phyloP scores from a whole-genome alignment of 1,284 basidiomycete species.

The Ganoderma leucocontextum region DNA sequence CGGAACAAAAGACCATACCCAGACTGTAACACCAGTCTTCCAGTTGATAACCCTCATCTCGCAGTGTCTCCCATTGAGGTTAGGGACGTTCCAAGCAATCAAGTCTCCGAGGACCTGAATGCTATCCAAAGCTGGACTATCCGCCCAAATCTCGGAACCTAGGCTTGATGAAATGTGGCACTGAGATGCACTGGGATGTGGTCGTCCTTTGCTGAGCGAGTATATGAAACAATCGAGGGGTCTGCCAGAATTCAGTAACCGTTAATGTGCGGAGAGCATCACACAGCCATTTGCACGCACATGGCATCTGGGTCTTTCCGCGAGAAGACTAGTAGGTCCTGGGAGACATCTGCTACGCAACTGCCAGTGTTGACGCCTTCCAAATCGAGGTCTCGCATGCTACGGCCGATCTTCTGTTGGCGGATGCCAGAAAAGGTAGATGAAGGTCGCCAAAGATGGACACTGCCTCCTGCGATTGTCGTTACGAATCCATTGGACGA shows the following conservation, averaged over 20 bases:
- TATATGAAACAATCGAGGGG: not conserved
- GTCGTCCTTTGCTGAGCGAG: not conserved
- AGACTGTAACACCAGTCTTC: not conserved
- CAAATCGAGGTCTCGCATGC: not conserved
- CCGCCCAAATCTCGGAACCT: not conserved
- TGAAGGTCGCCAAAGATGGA: not conserved
- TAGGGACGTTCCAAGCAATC: not conserved
- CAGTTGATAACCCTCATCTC: constrained; percentile 1
- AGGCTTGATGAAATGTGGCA: not conserved
- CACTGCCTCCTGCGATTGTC: not conserved
- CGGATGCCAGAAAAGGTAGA: not conserved
- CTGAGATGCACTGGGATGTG: not conserved
- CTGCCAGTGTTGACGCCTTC: not conserved
- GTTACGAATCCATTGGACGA: not conserved
- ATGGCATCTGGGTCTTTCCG: not conserved
- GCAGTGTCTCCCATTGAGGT: not conserved
- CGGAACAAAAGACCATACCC: not conserved
- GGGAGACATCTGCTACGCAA: not conserved
- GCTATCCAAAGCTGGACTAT: not conserved
- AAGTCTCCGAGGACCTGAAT: not conserved
- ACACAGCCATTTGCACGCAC: not conserved
- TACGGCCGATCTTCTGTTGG: not conserved
- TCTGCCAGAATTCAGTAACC: not conserved
- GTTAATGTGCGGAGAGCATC: not conserved
- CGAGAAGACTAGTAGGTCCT: not conserved